Evolutionary conservation across 208 protist genomes (phyloP).

Genomic region (Trypanosomatidae sp.): DNA sequence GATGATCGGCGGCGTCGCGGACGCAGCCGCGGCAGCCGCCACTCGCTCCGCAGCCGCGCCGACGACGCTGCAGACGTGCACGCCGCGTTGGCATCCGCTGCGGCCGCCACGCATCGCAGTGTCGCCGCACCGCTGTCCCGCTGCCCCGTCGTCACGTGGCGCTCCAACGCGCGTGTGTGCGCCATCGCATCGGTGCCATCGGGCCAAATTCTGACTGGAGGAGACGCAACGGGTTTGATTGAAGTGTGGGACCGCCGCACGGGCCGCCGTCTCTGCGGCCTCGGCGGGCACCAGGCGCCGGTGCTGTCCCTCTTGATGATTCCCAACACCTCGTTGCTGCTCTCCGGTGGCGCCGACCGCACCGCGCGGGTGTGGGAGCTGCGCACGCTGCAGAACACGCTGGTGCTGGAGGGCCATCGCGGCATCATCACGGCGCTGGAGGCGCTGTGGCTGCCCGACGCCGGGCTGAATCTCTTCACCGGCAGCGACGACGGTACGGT

Average conservation of each 20-base stretch:
- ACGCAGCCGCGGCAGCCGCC: no score
- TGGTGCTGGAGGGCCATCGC: slow-evolving; percentile 40
- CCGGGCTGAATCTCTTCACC: slow-evolving; percentile 40
- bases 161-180: slow-evolving; percentile 27
- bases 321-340: slow-evolving; percentile 21
- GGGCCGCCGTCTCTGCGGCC: slow-evolving; percentile 25
- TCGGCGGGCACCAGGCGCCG: slow-evolving; percentile 35
- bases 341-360: slow-evolving; percentile 40
- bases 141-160: slow-evolving; percentile 40
- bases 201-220: slow-evolving; percentile 42
- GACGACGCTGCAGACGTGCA: no score
- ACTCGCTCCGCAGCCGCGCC: no score
- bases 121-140: slow-evolving; percentile 29
- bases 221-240: slow-evolving; percentile 34
- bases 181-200: slow-evolving; percentile 27
- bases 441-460: slow-evolving; percentile 22
- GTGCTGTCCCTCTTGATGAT: slow-evolving; percentile 34
- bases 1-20: no score
- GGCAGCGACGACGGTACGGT: slow-evolving; percentile 58
- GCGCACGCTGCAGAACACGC: no score
- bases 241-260: slow-evolving; percentile 52
- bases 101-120: no score
- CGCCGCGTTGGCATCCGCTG: no score
- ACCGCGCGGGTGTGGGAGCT: slow-evolving; percentile 49
- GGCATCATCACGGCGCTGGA: slow-evolving; percentile 32